These are phyloP conservation scores for Clarireedia monteithiana DNA, from an alignment of 2,329 filamentous ascomycete genomes.

Conservation along the genomic window DNA sequence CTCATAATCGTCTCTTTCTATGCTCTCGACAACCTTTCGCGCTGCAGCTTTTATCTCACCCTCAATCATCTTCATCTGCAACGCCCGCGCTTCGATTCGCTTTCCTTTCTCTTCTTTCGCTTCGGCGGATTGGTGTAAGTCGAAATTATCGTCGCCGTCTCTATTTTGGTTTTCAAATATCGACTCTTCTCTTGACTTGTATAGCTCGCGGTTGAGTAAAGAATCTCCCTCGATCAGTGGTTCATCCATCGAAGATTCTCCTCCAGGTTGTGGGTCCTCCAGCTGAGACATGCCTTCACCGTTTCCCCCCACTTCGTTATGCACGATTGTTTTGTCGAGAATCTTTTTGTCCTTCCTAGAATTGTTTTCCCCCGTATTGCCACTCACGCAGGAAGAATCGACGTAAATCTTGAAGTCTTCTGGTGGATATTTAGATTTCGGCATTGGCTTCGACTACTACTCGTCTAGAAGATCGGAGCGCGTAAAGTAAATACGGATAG, in stretches of 20 bases:
- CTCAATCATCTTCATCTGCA: conserved; percentile 34
- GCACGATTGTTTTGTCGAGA: conserved; percentile 19
- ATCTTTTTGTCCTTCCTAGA: conserved; percentile 12
- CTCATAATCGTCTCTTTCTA: conserved; percentile 32
- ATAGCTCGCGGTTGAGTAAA: neutral
- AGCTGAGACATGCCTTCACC: conserved; percentile 3
- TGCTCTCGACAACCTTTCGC: conserved; percentile 41
- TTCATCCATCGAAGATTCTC: neutral
- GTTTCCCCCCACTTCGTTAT: conserved; percentile 13
- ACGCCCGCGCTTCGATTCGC: conserved; percentile 14
- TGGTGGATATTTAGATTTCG: conserved; percentile 15
- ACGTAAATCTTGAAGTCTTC: conserved; percentile 27
- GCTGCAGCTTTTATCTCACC: conserved; percentile 47
- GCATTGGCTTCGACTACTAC: conserved; percentile 12
- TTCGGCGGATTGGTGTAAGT: neutral
- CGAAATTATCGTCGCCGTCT: conserved; percentile 6
- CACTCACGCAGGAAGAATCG: conserved; percentile 23
- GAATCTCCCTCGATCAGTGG: neutral
- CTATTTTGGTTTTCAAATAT: conserved; percentile 7
- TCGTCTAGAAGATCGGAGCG: neutral
- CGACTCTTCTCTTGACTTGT: conserved; percentile 5
- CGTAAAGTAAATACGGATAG: conserved; percentile 19
- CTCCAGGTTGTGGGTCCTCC: neutral
- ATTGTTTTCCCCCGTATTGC: conserved; percentile 4
- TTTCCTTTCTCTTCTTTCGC: conserved; percentile 14